Base-by-base conservation (phyloP, 768 basidiomycete genomes). In the Pisolithus sp. region DNA sequence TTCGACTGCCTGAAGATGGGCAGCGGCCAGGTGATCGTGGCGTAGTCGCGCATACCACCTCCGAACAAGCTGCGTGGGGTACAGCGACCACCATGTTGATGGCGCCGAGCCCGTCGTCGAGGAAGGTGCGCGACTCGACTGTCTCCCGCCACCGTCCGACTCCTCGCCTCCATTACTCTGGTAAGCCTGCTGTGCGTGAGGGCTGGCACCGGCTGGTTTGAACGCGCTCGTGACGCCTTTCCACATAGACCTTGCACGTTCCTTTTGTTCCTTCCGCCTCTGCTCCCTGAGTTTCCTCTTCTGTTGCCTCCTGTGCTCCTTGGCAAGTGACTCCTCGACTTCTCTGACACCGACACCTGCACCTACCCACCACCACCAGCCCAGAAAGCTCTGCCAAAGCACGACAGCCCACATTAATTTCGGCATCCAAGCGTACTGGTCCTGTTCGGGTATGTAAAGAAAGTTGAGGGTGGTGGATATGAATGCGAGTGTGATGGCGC, bases 331-430 rank as follows among this genome's bases (percentile, higher is more conserved):
- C 51, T 89, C 78, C 59, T 88, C 83, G 46, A 89, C 75, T 56
- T 86, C 85, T 26, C 78, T 76, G 3, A 84, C 77, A 8, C 85
- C 89, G 75, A 87, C 90, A 5, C 92, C 88, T 2, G 87, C 82
- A n/a, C 93, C 93, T 13, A 93, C 92, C 93, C 93, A 97, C 93
- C 93, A 97, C 93, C 93, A 97, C 91, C 92, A 97, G 0, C 90
- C 93, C 20, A 96, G 69, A 69, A 94, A 95, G 68, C 83, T 91
- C 75, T 99, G 96, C 96, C 96, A 99, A 18, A 98, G 79, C 10
- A 97, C 82, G 47, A 96, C 83, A 7, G 88, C 85, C 83, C 92
- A 94, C 68, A 92, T 82, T 48, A 97, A 75, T 21, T 85, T 81
- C 0, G 92, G 89, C 52, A 97, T 76, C 96, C 96, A 98, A n/a